Conservation (phyloP, 1,284 basidiomycete genomes). For the Anthracocystis setariae region DNA sequence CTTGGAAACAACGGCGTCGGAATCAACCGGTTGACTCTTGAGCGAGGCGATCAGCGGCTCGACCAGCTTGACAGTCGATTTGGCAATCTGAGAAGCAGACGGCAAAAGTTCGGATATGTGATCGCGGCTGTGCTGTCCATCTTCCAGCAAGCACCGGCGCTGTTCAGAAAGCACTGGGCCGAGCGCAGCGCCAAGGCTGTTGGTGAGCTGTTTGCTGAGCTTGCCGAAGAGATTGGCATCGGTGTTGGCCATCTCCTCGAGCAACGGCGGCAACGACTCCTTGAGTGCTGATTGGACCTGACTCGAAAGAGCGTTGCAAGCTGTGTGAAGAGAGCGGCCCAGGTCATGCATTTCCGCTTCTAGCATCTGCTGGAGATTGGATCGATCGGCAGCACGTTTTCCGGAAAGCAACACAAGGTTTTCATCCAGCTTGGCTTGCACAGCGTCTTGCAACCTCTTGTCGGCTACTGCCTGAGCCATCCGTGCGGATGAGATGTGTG, state of each 20-base stretch:
- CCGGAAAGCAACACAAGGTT: slow-evolving; percentile 34
- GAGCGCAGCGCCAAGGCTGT: slow-evolving; percentile 10
- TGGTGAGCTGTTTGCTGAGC: slow-evolving; percentile 23
- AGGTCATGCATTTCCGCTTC: slow-evolving; percentile 18
- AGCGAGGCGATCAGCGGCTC: slow-evolving; percentile 41
- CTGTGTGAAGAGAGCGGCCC: slow-evolving; percentile 26
- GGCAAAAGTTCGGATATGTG: slow-evolving; percentile 16
- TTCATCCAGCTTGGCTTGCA: slow-evolving; percentile 46
- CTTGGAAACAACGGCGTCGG: slow-evolving; percentile 35
- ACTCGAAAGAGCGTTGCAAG: slow-evolving; percentile 9
- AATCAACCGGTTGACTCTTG: slow-evolving; percentile 49
- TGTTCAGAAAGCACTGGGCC: slow-evolving; percentile 31
- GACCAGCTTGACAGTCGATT: slow-evolving; percentile 35
- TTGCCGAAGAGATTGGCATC: slow-evolving; percentile 17
- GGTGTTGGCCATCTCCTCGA: slow-evolving; percentile 25
- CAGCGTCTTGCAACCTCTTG: slow-evolving; percentile 11
- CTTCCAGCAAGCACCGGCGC: slow-evolving; percentile 24
- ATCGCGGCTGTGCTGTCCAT: slow-evolving; percentile 22
- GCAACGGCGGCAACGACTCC: slow-evolving; percentile 38
- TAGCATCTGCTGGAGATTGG: slow-evolving; percentile 38
- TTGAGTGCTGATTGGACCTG: slow-evolving; percentile 40
- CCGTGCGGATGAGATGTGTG: slow-evolving; percentile 7
- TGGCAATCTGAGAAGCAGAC: slow-evolving; percentile 23
- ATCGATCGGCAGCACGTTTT: slow-evolving; percentile 36
- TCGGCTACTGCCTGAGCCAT: slow-evolving; percentile 6